Percentiles rank a stretch among this genome's conserved stretches.
Evolutionary conservation across 2,329 filamentous ascomycete species (phyloP).

Genomic region (Arthroderma sp.): DNA sequence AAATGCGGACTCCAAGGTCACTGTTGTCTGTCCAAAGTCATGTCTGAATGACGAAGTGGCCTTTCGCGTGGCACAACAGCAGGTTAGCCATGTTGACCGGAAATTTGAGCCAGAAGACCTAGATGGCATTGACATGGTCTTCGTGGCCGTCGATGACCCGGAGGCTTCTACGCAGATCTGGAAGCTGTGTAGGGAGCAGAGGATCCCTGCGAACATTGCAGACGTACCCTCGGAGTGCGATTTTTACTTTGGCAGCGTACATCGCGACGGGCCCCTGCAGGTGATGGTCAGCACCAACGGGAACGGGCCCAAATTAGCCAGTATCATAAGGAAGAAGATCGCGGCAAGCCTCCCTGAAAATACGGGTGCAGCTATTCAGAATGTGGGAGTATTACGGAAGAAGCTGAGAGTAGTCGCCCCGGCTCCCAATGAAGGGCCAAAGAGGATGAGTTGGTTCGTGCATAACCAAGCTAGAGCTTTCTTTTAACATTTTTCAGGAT

Average conservation of each 20-base stretch:
- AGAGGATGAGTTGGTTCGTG: slow-evolving; percentile 75
- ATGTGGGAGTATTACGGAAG: slow-evolving; percentile 66
- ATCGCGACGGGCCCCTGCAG: slow-evolving; percentile 88
- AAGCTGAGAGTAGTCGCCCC: slow-evolving; percentile 71
- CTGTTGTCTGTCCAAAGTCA: slow-evolving; percentile 64
- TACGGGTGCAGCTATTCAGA: slow-evolving; percentile 72
- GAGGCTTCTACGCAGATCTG: slow-evolving; percentile 82
- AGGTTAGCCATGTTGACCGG: slow-evolving; percentile 70
- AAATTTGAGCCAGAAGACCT: slow-evolving; percentile 80
- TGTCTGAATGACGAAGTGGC: slow-evolving; percentile 84
- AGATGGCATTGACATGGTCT: slow-evolving; percentile 69
- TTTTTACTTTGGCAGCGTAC: slow-evolving; percentile 95
- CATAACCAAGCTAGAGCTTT: neutral
- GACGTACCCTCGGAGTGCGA: slow-evolving; percentile 95
- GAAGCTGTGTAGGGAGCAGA: slow-evolving; percentile 77
- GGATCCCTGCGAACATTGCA: slow-evolving; percentile 86
- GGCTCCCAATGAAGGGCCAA: slow-evolving; percentile 58
- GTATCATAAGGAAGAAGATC: slow-evolving; percentile 72
- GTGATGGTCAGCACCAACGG: slow-evolving; percentile 99
- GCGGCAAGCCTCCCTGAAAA: slow-evolving; percentile 63
- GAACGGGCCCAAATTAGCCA: slow-evolving; percentile 83
- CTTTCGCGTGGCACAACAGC: slow-evolving; percentile 60
- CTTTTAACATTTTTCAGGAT: neutral
- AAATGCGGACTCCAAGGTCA: slow-evolving; percentile 86
- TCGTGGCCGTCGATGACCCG: slow-evolving; percentile 87